Evolutionary conservation across 2,329 filamentous ascomycete genomes (phyloP).

Genomic region (Penicillium palitans): DNA sequence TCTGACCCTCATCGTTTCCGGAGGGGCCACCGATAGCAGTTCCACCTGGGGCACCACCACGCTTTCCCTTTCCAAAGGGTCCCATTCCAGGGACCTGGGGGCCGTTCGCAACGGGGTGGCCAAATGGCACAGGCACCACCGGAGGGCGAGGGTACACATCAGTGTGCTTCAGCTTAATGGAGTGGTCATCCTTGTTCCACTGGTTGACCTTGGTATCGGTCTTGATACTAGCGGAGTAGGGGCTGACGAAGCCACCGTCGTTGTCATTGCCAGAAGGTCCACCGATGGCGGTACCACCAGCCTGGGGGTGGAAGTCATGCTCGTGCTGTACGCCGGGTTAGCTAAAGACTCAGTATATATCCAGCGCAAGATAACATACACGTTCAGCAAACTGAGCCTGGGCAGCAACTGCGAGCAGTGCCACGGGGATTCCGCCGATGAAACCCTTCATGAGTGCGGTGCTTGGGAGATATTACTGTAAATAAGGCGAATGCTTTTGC

Average conservation of each 20-base stretch:
- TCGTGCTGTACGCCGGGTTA: slow-evolving; percentile 8
- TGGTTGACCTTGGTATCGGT: slow-evolving; percentile 19
- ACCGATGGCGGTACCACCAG: slow-evolving; percentile 15
- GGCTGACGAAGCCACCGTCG: slow-evolving; percentile 16
- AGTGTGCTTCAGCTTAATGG: slow-evolving; percentile 22
- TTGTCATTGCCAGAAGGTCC: slow-evolving; percentile 24
- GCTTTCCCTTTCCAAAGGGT: slow-evolving; percentile 22
- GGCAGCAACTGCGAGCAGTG: slow-evolving; percentile 36
- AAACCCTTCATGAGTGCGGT: slow-evolving; percentile 38
- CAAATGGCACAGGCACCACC: neutral
- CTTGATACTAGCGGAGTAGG: slow-evolving; percentile 18
- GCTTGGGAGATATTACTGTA: slow-evolving; percentile 13
- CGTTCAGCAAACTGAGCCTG: slow-evolving; percentile 27
- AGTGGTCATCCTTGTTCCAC: slow-evolving; percentile 25
- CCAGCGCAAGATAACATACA: slow-evolving; percentile 5
- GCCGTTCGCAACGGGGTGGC: neutral
- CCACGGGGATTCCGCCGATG: slow-evolving; percentile 37
- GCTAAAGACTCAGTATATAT: neutral
- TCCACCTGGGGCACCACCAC: slow-evolving; percentile 14
- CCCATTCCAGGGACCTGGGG: slow-evolving; percentile 16
- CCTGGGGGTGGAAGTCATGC: slow-evolving; percentile 11
- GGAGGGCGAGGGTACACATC: slow-evolving; percentile 10
- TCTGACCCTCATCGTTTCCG: slow-evolving; percentile 26
- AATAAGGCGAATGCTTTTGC: slow-evolving; percentile 2
- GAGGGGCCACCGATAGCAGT: slow-evolving; percentile 24